Base-by-base conservation (phyloP, 148 eudicot genomes). In the Talinum fruticosum region DNA sequence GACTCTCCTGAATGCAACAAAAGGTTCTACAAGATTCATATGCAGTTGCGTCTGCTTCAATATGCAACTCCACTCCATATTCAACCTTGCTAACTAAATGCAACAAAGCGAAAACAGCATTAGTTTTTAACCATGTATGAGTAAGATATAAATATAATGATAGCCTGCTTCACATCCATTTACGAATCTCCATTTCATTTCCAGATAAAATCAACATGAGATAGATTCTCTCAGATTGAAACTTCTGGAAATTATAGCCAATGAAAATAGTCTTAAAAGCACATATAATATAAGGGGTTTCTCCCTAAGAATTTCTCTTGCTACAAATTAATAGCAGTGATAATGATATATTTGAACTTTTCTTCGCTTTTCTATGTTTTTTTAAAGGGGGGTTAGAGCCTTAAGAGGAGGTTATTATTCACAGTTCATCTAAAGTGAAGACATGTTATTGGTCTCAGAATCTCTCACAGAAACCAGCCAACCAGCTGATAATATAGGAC, bases 1-100 rank as follows among this genome's bases (percentile, higher is more conserved):
- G 54, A 86, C 90, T 86, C 85, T 89, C 87, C 99, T 90, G 80
- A 96, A 96, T 69, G 99, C 96, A 72, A 96, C 89, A 80, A 93
- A 91, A 18, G 94, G 97, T 85, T 96, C 97, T 82, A 93, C 81
- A 80, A 96, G 86, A 87, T 89, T 91, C 97, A 91, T 96, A 82
- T 96, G 92, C 59, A 89, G 79, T 75, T 90, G 89, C 61, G 94
- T 84, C 82, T 86, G 92, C 81, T 88, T 82, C 86, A 91, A 73
- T 64, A 89, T 85, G 81, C 84, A 79, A 80, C 79, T 86, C 97
- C 97, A 96, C 34, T 91, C 86, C 36, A 37, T 83, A 78, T 88
- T 85, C 70, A 93, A 82, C 88, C 91, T 79, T 76, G 89, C 85
- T 78, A 95, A 73, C 98, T 94, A 77, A 45, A 83, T 41, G 51